phyloP scores from a whole-genome alignment of 225 moss, liverwort and hornwort genomes.

The Sphagnum tenellum region DNA sequence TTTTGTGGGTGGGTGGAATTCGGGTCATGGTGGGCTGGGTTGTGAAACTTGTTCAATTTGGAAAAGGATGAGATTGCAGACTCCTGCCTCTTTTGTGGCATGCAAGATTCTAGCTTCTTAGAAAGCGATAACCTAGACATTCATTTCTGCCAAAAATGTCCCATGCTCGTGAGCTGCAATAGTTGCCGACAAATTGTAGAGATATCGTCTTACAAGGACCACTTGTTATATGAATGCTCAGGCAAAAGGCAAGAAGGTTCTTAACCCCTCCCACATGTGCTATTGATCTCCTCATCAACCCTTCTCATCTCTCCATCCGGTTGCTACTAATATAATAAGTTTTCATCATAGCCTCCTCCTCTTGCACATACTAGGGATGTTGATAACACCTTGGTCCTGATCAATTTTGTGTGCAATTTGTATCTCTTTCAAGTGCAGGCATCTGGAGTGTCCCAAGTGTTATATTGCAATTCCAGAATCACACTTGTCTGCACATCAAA shows the following conservation, averaged over 20 bases:
- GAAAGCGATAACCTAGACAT: constrained; percentile 73
- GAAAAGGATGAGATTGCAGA: constrained; percentile 67
- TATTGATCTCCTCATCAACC: too few relatives aligned
- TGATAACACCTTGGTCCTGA: neutral
- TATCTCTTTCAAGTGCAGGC: constrained; percentile 30
- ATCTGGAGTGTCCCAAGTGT: constrained; percentile 86
- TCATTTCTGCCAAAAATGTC: constrained; percentile 90
- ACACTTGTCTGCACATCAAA: constrained; percentile 61
- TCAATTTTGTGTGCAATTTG: neutral
- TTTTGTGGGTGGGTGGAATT: constrained; percentile 3
- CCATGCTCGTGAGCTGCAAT: constrained; percentile 83
- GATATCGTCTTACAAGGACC: constrained; percentile 80
- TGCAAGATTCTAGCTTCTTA: constrained; percentile 59
- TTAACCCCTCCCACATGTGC: too few relatives aligned
- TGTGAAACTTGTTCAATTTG: neutral
- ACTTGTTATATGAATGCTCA: constrained; percentile 71
- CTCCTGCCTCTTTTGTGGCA: constrained; percentile 89
- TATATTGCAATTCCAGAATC: constrained; percentile 65
- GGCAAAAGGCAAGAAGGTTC: constrained; percentile 43
- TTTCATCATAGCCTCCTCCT: too few relatives aligned
- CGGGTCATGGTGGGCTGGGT: constrained; percentile 9
- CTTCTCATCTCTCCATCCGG: too few relatives aligned
- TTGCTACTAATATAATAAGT: too few relatives aligned
- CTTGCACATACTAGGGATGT: too few relatives aligned
- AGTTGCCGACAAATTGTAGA: constrained; percentile 96